Base-by-base conservation (phyloP, 768 basidiomycete species). In the Pulveroboletus ravenelii region DNA sequence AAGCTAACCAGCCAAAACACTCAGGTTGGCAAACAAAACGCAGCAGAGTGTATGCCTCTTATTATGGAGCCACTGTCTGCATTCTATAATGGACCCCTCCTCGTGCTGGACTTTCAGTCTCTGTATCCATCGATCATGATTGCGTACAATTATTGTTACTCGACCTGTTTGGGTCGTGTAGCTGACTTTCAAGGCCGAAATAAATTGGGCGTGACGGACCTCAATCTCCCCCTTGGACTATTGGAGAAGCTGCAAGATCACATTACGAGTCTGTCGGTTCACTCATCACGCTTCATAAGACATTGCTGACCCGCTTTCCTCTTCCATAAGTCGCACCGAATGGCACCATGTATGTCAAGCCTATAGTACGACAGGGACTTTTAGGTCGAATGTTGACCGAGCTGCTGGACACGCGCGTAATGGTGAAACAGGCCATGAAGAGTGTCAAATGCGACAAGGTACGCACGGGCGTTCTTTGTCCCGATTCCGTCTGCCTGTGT, bases 371-470 rank as follows among this genome's bases (percentile, higher is more conserved):
- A 18, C 86, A 82, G 62, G 93, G 93, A 15, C 75, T 96, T 6
- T 73, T 99, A 10, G 83, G 84, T 3, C 84, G 94, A 53, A 97
- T 99, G 95, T 73, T 99, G 55, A 79, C 78, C 4, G 96, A 99
- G 68, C 73, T 98, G 3, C 72, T 99, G 55, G 91, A 97, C 46
- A 97, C 95, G 15, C 78, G 96, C 47, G 90, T 97, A 5, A 98
- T 99, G 96, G 88, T 99, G 23, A 99, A 97, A 65, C 87, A 92
- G 55, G 92, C 90, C 3, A 93, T 96, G 93, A 97, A 97, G 66
- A 72, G 76, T 20, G 78, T 78, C 8, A 81, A 80, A 43, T 70
- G 74, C 37, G 85, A 96, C 64, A 92, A 90, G 72, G 93, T 88
- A 44, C 47, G 60, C 44, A 34, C 30, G 13, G 8, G n/a, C 3